A percentile compares a stretch with the other conserved stretches of the same genome.
phyloP scores from a whole-genome alignment of 345 rosid genomes.

The Atalantia buxifolia region DNA sequence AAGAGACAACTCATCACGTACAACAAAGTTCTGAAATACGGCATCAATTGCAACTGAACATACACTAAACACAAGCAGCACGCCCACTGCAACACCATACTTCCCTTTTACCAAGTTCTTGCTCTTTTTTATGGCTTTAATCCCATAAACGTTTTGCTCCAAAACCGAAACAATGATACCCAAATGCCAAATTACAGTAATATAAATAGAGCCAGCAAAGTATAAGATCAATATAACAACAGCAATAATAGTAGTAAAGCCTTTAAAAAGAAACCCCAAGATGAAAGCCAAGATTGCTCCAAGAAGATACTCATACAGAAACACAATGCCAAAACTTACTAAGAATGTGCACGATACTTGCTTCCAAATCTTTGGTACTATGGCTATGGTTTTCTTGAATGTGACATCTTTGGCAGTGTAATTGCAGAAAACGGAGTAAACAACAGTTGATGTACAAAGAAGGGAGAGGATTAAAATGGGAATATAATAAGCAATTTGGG shows the following conservation, averaged over 20 bases:
- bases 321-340: slow-evolving; percentile 26
- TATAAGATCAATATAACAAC: slow-evolving; percentile 2
- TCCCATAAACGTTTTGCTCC: slow-evolving; percentile 39
- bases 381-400: slow-evolving; percentile 37
- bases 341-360: slow-evolving; percentile 44
- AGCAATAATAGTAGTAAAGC: not conserved
- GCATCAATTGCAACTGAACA: slow-evolving; percentile 14
- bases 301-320: slow-evolving; percentile 25
- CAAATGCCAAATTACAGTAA: slow-evolving; percentile 49
- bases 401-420: slow-evolving; percentile 36
- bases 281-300: slow-evolving; percentile 9
- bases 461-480: slow-evolving; percentile 39
- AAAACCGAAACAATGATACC: slow-evolving; percentile 55
- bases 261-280: not conserved
- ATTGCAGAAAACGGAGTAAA: slow-evolving; percentile 38
- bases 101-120: slow-evolving; percentile 43
- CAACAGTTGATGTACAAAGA: slow-evolving; percentile 44
- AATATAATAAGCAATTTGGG: slow-evolving; percentile 30
- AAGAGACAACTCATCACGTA: not conserved
- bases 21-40: slow-evolving; percentile 17
- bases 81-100: slow-evolving; percentile 13
- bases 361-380: slow-evolving; percentile 54
- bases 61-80: slow-evolving; percentile 21
- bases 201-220: slow-evolving; percentile 33
- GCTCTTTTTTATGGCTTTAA: slow-evolving; percentile 45